These are phyloP conservation scores for Lavandula angustifolia DNA, from an alignment of 257 asterid species.

Conservation along the genomic window DNA sequence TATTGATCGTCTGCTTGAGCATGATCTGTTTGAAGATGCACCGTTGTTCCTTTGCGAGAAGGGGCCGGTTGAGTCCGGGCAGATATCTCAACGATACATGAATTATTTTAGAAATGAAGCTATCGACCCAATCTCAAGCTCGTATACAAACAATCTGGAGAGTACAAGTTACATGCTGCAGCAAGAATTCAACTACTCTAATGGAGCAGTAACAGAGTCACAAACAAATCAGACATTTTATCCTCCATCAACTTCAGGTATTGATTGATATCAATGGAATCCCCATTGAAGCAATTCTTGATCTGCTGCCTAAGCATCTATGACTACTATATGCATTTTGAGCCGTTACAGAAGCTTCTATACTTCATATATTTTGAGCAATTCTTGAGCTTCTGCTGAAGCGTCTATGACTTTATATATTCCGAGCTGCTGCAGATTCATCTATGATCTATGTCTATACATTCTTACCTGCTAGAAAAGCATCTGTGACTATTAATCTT, in stretches of 20 bases:
- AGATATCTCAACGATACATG: conserved; percentile 36
- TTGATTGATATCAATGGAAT: conserved; percentile 43
- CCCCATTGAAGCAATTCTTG: conserved; percentile 33
- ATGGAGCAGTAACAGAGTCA: conserved; percentile 38
- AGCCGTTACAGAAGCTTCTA: background rate
- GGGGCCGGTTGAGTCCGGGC: conserved; percentile 42
- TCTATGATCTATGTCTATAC: background rate
- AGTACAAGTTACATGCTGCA: conserved; percentile 40
- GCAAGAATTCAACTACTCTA: conserved; percentile 38
- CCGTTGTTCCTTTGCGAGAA: conserved; percentile 38
- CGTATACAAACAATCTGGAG: conserved; percentile 33
- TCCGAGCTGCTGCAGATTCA: background rate
- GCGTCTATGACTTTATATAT: conserved; percentile 28
- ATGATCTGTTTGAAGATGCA: conserved; percentile 63
- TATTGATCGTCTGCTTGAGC: conserved; percentile 51
- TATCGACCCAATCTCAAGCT: conserved; percentile 28
- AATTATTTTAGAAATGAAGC: conserved; percentile 36
- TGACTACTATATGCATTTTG: conserved; percentile 25
- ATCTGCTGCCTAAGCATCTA: conserved; percentile 37
- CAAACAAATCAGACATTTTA: conserved; percentile 43
- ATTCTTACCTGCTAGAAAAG: background rate
- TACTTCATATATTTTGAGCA: background rate
- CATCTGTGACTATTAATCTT: background rate
- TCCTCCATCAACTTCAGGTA: conserved; percentile 70
- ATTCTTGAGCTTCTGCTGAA: background rate